Evolutionary conservation across 73 alveolate species (phyloP), one percentile per base, ranked within the genome.

Genomic region (Paraurostyla sp.): DNA sequence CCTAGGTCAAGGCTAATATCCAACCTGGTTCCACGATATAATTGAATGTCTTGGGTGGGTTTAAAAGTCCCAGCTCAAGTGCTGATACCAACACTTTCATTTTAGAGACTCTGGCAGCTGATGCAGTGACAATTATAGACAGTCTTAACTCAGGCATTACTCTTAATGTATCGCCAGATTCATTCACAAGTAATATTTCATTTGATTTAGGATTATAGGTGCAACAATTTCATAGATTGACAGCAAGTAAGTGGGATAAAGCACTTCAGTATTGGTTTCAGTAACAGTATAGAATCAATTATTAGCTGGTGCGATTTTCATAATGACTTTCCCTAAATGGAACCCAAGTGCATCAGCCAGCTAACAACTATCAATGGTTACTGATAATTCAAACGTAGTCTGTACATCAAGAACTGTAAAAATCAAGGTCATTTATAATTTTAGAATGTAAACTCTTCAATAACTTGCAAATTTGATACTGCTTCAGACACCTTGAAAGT

Each of bases 251-350:
- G n/a, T n/a, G n/a, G n/a, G n/a, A n/a, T n/a, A n/a, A n/a, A n/a
- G n/a, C n/a, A n/a, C 86, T 16, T 49, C 86, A n/a, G 86, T 73
- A 0, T 23, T 30, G 29, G 71, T 73, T 41, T 32, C 51, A 9
- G 6, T 73, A n/a, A 32, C 4, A 18, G 46, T 33, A 2, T 29
- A 73, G 46, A 48, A 48, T 49, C 11, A 20, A 48, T 20, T 48
- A 9, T 16, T 73, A 0, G 71, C 50, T 73, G 71, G 86, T 6
- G 42, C 86, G 0, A 6, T 2, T 29, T 29, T 73, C 2, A 65
- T 15, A 65, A 2, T 65, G 9, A 46, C n/a, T 1, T 73, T 73
- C 48, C 86, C 86, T 23, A 73, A 48, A 43, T 73, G 86, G 86
- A 73, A 73, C 29, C 49, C 86, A 33, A 46, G 62, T 9, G 86